Evolutionary conservation across 2,329 filamentous ascomycete species (phyloP).

Genomic region (Pseudocercospora eumusae): DNA sequence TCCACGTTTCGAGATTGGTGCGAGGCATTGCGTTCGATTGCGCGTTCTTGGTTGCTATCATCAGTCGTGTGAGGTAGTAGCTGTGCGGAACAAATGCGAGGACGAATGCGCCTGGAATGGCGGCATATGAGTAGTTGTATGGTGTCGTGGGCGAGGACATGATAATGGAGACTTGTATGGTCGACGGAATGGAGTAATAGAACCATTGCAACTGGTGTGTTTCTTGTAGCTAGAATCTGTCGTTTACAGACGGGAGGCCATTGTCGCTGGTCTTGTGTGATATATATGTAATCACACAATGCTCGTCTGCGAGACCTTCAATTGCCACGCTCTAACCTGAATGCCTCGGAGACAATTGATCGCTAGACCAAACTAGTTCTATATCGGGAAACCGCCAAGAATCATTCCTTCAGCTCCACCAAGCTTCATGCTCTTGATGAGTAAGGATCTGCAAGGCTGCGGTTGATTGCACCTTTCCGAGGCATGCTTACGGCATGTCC

Average conservation of each 20-base stretch:
- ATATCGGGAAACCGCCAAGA: not conserved
- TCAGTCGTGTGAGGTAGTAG: slow-evolving; percentile 30
- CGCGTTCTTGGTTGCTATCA: slow-evolving; percentile 30
- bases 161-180: not conserved
- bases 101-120: slow-evolving; percentile 31
- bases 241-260: not conserved
- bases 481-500: slow-evolving; percentile 1
- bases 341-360: not conserved
- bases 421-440: too few relatives aligned
- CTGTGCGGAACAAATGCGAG: slow-evolving; percentile 31
- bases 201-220: not conserved
- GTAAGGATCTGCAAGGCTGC: not conserved
- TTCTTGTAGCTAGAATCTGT: not conserved
- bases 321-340: not conserved
- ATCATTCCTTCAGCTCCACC: not conserved
- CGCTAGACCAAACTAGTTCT: not conserved
- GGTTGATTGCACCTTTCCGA: not conserved
- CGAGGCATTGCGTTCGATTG: slow-evolving; percentile 31
- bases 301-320: not conserved
- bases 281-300: not conserved
- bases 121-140: slow-evolving; percentile 31
- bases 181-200: not conserved
- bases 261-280: not conserved
- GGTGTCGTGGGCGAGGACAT: slow-evolving; percentile 10
- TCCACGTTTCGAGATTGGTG: slow-evolving; percentile 34